phyloP scores from a whole-genome alignment of 441 rosid genomes.

The Adansonia rubrostipa region DNA sequence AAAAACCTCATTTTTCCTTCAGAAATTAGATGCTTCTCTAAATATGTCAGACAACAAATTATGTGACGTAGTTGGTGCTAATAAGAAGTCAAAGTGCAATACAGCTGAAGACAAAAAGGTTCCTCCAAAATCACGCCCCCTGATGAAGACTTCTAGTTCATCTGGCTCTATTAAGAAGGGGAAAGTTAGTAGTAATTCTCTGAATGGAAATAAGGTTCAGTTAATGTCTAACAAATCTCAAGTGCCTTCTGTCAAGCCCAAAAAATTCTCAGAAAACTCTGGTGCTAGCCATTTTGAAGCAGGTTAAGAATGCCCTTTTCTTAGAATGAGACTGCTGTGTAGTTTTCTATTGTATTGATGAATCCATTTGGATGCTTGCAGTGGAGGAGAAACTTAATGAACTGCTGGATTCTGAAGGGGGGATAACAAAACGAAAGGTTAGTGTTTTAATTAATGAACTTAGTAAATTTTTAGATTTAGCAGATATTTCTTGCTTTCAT shows the following conservation, averaged over 20 bases:
- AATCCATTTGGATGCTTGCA: constrained; percentile 44
- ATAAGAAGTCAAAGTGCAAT: constrained; percentile 49
- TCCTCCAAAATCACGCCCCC: constrained; percentile 59
- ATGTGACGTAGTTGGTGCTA: constrained; percentile 40
- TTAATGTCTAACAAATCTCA: constrained; percentile 53
- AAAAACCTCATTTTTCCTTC: constrained; percentile 35
- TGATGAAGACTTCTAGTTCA: constrained; percentile 59
- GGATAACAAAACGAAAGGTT: constrained; percentile 93
- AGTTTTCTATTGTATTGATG: constrained; percentile 20
- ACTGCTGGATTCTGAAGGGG: constrained; percentile 91
- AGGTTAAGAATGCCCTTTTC: constrained; percentile 52
- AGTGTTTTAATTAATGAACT: constrained; percentile 32
- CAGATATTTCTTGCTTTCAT: constrained; percentile 8
- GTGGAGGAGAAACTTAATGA: constrained; percentile 98
- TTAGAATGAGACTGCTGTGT: not conserved
- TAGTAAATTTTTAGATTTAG: constrained; percentile 15
- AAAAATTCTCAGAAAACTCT: constrained; percentile 61
- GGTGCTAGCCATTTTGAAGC: constrained; percentile 68
- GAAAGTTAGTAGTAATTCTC: constrained; percentile 45
- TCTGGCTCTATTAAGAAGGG: constrained; percentile 61
- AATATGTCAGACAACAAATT: constrained; percentile 36
- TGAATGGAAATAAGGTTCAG: constrained; percentile 60
- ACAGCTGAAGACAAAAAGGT: constrained; percentile 52
- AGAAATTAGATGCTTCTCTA: constrained; percentile 37
- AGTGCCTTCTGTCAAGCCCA: constrained; percentile 56